These are phyloP conservation scores for Lactarius hengduanensis DNA, from an alignment of 768 basidiomycete genomes.

Conservation along the genomic window DNA sequence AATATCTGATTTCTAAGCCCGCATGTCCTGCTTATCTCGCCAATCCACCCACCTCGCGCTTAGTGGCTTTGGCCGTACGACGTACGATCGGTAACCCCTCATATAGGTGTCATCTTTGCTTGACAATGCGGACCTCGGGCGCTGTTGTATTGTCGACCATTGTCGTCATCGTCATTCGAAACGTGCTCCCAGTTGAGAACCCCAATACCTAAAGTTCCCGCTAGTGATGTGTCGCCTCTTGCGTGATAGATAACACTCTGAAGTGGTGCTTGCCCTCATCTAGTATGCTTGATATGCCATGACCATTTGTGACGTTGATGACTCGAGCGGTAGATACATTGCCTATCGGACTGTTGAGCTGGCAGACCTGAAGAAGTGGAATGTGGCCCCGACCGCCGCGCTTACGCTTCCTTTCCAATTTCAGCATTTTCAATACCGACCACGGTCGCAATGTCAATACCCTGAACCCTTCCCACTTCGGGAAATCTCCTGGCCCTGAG, in stretches of 20 bases:
- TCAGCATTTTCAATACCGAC: constrained; percentile 36
- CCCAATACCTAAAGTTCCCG: not conserved
- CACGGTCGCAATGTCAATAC: constrained; percentile 35
- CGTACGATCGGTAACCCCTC: not conserved
- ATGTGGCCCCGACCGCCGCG: constrained; percentile 46
- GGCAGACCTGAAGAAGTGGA: constrained; percentile 50
- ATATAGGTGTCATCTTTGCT: not conserved
- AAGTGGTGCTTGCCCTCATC: not conserved
- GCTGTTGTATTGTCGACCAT: not conserved
- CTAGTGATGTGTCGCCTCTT: not conserved
- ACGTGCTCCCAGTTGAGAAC: not conserved
- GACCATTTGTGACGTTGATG: not conserved
- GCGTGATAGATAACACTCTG: constrained; percentile 2
- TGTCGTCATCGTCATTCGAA: not conserved
- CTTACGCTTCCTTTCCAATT: constrained; percentile 32
- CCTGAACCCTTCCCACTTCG: constrained; percentile 38
- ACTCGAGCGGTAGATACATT: constrained; percentile 38
- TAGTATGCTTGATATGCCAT: not conserved
- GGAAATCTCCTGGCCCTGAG: constrained; percentile 31
- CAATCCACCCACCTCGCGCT: too few relatives aligned
- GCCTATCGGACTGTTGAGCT: constrained; percentile 50
- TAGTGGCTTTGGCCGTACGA: not conserved
- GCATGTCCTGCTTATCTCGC: not conserved
- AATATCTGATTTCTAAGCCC: not conserved
- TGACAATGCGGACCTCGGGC: not conserved